Percentiles rank a stretch among this genome's conserved stretches.
Conservation (phyloP, 2,329 filamentous ascomycete species). For the Pseudomassariella vexata region DNA sequence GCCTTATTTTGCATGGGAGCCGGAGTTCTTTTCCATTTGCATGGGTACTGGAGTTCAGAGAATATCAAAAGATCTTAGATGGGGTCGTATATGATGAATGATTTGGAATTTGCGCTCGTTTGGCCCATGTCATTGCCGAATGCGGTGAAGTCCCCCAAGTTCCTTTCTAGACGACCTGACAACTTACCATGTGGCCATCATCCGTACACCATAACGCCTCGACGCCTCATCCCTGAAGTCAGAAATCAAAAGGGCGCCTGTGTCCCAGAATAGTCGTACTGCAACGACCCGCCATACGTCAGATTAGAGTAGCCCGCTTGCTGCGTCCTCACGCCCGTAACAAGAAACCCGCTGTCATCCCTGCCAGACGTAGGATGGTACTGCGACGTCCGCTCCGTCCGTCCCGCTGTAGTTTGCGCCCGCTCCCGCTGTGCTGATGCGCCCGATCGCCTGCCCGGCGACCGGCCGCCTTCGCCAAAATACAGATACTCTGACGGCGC, state of each 20-base stretch:
- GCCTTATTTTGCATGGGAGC: too few relatives aligned
- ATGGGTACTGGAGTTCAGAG: too few relatives aligned
- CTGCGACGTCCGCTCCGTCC: neutral
- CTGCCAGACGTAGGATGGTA: slow-evolving; percentile 4
- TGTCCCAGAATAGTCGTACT: slow-evolving; percentile 10
- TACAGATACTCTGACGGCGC: slow-evolving; percentile 4
- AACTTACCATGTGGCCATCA: too few relatives aligned
- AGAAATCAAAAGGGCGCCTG: slow-evolving; percentile 6
- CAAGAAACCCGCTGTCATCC: slow-evolving; percentile 12
- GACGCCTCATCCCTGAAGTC: too few relatives aligned
- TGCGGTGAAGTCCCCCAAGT: too few relatives aligned
- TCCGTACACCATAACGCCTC: too few relatives aligned
- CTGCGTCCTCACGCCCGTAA: slow-evolving; percentile 8
- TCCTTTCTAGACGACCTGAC: too few relatives aligned
- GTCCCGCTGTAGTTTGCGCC: neutral
- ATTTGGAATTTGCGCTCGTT: too few relatives aligned
- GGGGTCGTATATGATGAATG: too few relatives aligned
- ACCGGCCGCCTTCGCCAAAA: slow-evolving; percentile 1
- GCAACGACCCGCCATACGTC: slow-evolving; percentile 12
- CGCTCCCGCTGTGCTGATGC: neutral
- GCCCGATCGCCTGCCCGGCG: neutral
- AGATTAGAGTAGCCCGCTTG: slow-evolving; percentile 9
- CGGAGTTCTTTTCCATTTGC: too few relatives aligned
- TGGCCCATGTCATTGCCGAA: too few relatives aligned
- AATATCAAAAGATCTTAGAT: too few relatives aligned